phyloP scores from a whole-genome alignment of 2,329 filamentous ascomycete species.

The Nemania serpens region DNA sequence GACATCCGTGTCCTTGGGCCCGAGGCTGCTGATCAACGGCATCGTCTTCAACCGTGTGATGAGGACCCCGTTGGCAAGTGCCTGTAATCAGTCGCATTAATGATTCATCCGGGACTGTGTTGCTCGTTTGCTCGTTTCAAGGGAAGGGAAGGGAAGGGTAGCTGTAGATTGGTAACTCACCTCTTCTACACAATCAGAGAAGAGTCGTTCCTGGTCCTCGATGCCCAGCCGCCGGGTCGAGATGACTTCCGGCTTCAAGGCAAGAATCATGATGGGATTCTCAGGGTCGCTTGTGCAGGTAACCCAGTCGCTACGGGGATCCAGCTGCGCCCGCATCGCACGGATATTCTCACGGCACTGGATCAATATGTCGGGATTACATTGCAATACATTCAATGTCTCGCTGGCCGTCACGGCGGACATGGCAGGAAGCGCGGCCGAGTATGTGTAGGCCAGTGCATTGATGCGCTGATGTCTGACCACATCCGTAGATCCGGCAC shows the following conservation, averaged over 20 bases:
- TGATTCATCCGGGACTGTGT: not conserved
- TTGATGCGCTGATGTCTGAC: constrained; percentile 96
- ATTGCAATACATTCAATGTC: constrained; percentile 83
- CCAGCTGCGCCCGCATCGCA: constrained; percentile 82
- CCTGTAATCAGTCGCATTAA: constrained; percentile 51
- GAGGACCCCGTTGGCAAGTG: constrained; percentile 83
- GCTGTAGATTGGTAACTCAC: constrained; percentile 53
- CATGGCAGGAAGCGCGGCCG: constrained; percentile 90
- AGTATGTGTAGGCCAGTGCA: constrained; percentile 91
- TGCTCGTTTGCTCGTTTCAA: no score
- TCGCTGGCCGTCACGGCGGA: constrained; percentile 95
- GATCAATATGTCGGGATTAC: constrained; percentile 78
- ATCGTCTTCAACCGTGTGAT: constrained; percentile 85
- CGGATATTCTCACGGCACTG: constrained; percentile 86
- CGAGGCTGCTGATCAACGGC: constrained; percentile 66
- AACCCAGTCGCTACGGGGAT: constrained; percentile 93
- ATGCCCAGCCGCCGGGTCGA: constrained; percentile 68
- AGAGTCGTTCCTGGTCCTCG: constrained; percentile 80
- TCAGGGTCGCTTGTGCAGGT: constrained; percentile 78
- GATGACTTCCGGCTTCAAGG: constrained; percentile 82
- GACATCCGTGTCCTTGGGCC: constrained; percentile 70
- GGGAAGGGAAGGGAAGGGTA: not conserved
- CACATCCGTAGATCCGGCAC: constrained; percentile 86
- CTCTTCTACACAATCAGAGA: constrained; percentile 96
- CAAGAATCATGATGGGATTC: constrained; percentile 85